Evolutionary conservation across 192 early-diverging fungal genomes (phyloP).

Genomic region (Backusella westeae): DNA sequence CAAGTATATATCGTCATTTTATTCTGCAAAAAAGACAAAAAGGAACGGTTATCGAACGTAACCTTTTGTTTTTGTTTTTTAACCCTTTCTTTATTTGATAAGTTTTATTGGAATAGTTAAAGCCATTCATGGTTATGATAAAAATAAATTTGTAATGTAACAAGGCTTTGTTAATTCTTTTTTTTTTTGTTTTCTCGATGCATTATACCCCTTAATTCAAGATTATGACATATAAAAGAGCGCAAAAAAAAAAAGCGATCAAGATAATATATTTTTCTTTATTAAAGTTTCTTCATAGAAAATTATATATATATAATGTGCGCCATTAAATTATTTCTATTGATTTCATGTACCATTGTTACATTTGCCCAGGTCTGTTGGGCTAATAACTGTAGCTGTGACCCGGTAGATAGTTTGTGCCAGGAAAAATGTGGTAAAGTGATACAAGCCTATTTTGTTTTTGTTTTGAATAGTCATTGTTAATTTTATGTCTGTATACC

Average conservation of each 20-base stretch:
- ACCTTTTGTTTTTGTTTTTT: background rate
- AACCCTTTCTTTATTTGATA: background rate
- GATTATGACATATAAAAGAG: background rate
- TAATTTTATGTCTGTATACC: background rate
- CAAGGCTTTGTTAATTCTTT: background rate
- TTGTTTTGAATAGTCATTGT: background rate
- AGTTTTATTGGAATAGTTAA: background rate
- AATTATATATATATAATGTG: background rate
- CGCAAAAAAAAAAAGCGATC: background rate
- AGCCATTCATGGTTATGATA: background rate
- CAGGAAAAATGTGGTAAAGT: conserved; percentile 6
- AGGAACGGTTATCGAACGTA: background rate
- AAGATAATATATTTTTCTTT: background rate
- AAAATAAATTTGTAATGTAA: background rate
- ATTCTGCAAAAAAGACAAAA: background rate
- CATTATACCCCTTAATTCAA: background rate
- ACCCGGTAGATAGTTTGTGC: conserved; percentile 3
- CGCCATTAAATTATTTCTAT: conserved; percentile 8
- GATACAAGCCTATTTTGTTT: background rate
- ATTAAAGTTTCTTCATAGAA: background rate
- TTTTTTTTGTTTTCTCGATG: background rate
- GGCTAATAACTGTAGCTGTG: conserved; percentile 6
- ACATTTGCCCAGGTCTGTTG: conserved; percentile 3
- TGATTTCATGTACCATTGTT: conserved; percentile 1
- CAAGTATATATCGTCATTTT: background rate